Evolutionary conservation across 1,284 basidiomycete species (phyloP), one percentile per base, ranked within the genome.

Genomic region (Pascua sp.): DNA sequence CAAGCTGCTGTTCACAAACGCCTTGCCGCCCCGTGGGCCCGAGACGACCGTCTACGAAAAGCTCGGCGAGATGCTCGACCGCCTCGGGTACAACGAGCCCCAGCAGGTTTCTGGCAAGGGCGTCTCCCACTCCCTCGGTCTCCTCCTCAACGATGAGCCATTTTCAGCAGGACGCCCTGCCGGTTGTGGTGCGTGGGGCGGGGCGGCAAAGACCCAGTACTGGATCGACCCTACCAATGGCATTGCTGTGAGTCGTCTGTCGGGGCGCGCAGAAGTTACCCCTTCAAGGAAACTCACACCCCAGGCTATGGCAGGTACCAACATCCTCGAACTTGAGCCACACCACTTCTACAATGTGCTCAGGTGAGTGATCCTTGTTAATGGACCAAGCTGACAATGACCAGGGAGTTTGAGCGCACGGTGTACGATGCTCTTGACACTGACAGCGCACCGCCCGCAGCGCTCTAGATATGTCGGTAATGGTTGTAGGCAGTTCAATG

Each of bases 121-220:
- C 24, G 48, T 51, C 12, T 32, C 46, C 10, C 56, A 58, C 56
- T 55, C 57, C 12, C 50, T 60, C 11, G 58, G 53, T 3, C 47
- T 57, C 10, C 47, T 42, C 36, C 51, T 55, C 43, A 17, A 42
- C 36, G 46, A 43, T 10, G 52, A 32, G 1, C 53, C 49, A 18
- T 43, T 44, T 3, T 18, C 44, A 32, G 36, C 46, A 5, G 67
- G 67, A 0, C 52, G 61, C 42, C 53, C 55, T 42, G 53, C 43
- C 8, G 63, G 63, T 15, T 57, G 55, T 11, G 63, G 55, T 1
- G 45, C 42, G 39, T 68, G 67, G 67, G 55, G 55, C n/a, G 67
- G 67, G 11, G 64, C 62, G 24, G 63, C 63, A 2, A 62, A 65
- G 55, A 67, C 67, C 1, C 40, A 56, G 52, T 66, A 55, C 51